Percentiles rank a stretch among this genome's conserved stretches.
Evolutionary conservation across 169 alveolate species (phyloP).

Genomic region (Neospora caninum): DNA sequence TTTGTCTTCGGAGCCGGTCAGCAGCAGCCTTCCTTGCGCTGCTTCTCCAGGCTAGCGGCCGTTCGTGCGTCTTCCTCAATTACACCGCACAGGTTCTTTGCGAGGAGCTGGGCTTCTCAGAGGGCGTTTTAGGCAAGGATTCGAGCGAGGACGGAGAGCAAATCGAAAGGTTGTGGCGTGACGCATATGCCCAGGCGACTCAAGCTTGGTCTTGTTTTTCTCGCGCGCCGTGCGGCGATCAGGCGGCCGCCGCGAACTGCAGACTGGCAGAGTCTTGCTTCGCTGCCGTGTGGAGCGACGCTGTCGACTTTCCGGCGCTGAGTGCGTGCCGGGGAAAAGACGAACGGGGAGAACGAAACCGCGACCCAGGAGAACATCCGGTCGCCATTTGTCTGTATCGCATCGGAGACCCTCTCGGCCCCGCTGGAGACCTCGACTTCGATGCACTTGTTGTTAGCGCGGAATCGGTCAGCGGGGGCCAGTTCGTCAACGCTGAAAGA

Average conservation of each 20-base stretch:
- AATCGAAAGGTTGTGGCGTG: not conserved
- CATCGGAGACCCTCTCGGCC: slow-evolving; percentile 61
- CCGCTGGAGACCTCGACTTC: slow-evolving; percentile 57
- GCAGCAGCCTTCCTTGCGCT: slow-evolving; percentile 63
- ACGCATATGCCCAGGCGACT: not conserved
- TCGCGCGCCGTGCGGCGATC: not conserved
- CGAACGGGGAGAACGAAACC: not conserved
- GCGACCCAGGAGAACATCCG: not conserved
- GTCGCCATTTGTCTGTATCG: slow-evolving; percentile 24
- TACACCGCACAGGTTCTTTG: not conserved
- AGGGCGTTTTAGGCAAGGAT: not conserved
- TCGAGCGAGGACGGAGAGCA: not conserved
- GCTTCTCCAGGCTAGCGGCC: slow-evolving; percentile 43
- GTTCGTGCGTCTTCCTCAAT: not conserved
- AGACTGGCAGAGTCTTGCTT: not conserved
- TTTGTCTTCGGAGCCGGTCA: slow-evolving; percentile 40
- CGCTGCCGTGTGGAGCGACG: not conserved
- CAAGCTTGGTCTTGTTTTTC: not conserved
- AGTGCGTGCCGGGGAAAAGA: not conserved
- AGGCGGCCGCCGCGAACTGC: not conserved
- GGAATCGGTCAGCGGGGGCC: slow-evolving; percentile 61
- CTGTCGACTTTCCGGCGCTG: not conserved
- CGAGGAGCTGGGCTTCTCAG: not conserved
- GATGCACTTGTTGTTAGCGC: slow-evolving; percentile 63
- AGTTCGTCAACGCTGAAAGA: slow-evolving; percentile 41